Conservation (phyloP, 2,329 filamentous ascomycete species). For the Aspergillus ruber region DNA sequence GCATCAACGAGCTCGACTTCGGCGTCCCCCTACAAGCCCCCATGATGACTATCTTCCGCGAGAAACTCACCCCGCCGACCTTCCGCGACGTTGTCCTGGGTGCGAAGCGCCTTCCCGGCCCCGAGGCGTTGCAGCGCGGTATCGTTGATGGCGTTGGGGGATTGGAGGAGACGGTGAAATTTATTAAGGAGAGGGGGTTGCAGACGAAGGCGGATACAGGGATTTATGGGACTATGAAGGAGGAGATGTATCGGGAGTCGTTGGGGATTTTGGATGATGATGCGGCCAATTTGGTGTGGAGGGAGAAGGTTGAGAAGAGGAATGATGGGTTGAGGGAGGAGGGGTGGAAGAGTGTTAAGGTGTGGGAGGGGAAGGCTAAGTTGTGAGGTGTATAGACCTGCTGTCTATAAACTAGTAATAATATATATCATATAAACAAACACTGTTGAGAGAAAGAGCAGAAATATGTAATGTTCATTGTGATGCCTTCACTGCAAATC, state of each 20-base stretch:
- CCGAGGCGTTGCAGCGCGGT: slow-evolving; percentile 58
- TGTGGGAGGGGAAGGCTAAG: slow-evolving; percentile 39
- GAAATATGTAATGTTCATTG: no score
- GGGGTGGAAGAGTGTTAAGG: slow-evolving; percentile 44
- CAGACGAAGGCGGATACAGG: slow-evolving; percentile 56
- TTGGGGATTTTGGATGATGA: slow-evolving; percentile 53
- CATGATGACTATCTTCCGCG: slow-evolving; percentile 68
- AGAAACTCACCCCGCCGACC: slow-evolving; percentile 53
- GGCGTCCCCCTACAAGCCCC: slow-evolving; percentile 67
- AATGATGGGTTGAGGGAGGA: slow-evolving; percentile 35
- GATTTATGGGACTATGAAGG: slow-evolving; percentile 66
- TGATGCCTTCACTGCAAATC: no score
- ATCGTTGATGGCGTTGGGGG: slow-evolving; percentile 64
- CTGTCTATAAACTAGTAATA: background rate
- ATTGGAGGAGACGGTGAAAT: slow-evolving; percentile 54
- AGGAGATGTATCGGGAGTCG: slow-evolving; percentile 67
- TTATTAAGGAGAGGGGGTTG: slow-evolving; percentile 56
- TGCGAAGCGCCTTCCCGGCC: slow-evolving; percentile 59
- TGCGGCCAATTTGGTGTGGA: slow-evolving; percentile 39
- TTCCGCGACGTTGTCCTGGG: slow-evolving; percentile 67
- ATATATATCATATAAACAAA: no score
- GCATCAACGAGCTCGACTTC: slow-evolving; percentile 76
- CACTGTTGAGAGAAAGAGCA: no score
- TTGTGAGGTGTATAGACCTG: slow-evolving; percentile 13
- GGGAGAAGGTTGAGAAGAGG: slow-evolving; percentile 45